Evolutionary conservation across 441 rosid species (phyloP).

Genomic region (Erodium texanum): DNA sequence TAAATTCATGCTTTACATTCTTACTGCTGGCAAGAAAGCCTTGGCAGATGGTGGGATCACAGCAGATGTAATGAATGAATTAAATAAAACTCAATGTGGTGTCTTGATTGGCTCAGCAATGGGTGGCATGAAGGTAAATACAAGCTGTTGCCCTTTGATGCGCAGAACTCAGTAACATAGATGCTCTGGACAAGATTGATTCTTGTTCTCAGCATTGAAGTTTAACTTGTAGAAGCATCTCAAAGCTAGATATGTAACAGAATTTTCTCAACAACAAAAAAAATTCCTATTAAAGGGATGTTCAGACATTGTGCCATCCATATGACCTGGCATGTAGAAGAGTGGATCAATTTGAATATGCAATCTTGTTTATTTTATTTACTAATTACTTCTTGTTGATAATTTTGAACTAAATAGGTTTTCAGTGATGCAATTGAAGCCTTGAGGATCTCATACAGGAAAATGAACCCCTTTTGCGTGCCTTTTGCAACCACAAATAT

Average conservation of each 20-base stretch:
- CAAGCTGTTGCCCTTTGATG: background rate
- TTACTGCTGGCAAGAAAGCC: constrained; percentile 97
- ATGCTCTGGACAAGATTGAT: no score
- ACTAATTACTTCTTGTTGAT: constrained; percentile 9
- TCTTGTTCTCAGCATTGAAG: no score
- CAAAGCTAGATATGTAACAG: no score
- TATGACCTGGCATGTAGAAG: constrained; percentile 5
- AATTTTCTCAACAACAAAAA: background rate
- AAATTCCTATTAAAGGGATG: background rate
- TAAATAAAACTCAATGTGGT: constrained; percentile 66
- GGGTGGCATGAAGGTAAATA: constrained; percentile 76
- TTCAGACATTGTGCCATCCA: no score
- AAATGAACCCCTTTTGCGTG: constrained; percentile 90
- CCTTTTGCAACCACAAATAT: constrained; percentile 94
- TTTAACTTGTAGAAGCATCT: no score
- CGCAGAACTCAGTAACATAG: no score
- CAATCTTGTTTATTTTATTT: constrained; percentile 11
- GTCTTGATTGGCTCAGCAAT: constrained; percentile 73
- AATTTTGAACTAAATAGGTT: constrained; percentile 39
- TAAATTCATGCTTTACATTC: constrained; percentile 93
- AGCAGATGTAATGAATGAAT: constrained; percentile 62
- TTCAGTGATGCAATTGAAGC: constrained; percentile 88
- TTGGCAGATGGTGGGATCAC: constrained; percentile 84
- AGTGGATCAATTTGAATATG: constrained; percentile 6
- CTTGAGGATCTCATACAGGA: constrained; percentile 67